Percentiles rank a stretch among this genome's conserved stretches.
Evolutionary conservation across 176 grass and related monocot genomes (phyloP).

Genomic region (Poa pratensis): DNA sequence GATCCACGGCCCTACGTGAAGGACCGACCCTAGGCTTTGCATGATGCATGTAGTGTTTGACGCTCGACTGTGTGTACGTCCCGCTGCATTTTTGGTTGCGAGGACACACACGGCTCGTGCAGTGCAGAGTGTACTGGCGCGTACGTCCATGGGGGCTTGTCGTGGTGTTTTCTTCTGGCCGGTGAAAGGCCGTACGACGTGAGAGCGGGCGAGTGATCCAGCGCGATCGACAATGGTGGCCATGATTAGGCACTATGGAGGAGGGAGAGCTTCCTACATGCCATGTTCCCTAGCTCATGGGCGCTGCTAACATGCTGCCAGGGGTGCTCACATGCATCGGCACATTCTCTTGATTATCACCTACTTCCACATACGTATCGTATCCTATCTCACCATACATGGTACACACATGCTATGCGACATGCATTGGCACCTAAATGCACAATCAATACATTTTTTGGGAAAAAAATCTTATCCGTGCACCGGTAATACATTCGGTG

Average conservation of each 20-base stretch:
- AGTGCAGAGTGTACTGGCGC: background rate
- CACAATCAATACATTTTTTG: too few species aligned
- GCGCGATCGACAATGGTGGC: background rate
- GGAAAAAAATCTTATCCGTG: too few species aligned
- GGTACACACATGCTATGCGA: background rate
- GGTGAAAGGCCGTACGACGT: background rate
- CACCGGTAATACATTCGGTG: too few species aligned
- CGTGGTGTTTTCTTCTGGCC: background rate
- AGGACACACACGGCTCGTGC: background rate
- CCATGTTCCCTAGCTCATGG: constrained; percentile 10
- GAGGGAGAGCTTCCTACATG: background rate
- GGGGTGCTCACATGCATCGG: background rate
- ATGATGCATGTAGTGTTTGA: background rate
- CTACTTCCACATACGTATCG: background rate
- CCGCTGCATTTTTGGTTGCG: background rate
- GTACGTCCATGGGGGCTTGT: background rate
- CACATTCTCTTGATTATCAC: constrained; percentile 1
- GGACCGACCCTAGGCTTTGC: background rate
- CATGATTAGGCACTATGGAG: constrained; percentile 19
- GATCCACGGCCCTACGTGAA: background rate
- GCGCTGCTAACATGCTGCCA: constrained; percentile 27
- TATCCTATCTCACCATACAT: background rate
- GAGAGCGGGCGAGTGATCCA: background rate
- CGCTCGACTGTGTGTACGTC: background rate
- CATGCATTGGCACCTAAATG: too few species aligned